Conservation (phyloP, 1,284 basidiomycete genomes). For the Cryptococcus amylolentus region DNA sequence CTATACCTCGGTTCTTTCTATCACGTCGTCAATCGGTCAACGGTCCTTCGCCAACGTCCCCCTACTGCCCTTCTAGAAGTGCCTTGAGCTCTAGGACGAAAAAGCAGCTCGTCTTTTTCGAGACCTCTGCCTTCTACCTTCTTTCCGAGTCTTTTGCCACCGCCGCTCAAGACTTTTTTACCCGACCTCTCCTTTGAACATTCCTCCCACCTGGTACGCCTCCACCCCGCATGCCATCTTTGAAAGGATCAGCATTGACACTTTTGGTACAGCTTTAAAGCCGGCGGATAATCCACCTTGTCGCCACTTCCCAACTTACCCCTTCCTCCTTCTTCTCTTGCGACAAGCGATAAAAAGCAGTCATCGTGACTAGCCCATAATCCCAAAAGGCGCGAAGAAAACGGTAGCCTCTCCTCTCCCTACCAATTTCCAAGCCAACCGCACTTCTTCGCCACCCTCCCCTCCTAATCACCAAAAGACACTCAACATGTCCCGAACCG, state of each 20-base stretch:
- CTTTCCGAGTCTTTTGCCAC: not conserved
- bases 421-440: constrained; percentile 33
- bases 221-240: not conserved
- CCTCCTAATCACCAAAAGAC: constrained; percentile 6
- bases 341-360: not conserved
- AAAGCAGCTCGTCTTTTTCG: not conserved
- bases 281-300: not conserved
- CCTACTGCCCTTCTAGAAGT: not conserved
- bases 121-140: not conserved
- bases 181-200: not conserved
- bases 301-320: not conserved
- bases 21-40: not conserved
- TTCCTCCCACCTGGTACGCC: not conserved
- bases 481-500: constrained; percentile 38
- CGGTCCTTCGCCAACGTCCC: not conserved
- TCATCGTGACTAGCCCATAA: not conserved
- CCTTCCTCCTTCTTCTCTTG: constrained; percentile 1
- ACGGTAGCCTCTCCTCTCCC: constrained; percentile 26
- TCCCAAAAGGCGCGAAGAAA: constrained; percentile 41
- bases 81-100: not conserved
- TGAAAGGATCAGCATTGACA: not conserved
- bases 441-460: constrained; percentile 48
- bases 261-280: not conserved
- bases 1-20: not conserved
- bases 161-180: not conserved